Evolutionary conservation across 148 eudicot species (phyloP).

Genomic region (Vaccinium darrowii): DNA sequence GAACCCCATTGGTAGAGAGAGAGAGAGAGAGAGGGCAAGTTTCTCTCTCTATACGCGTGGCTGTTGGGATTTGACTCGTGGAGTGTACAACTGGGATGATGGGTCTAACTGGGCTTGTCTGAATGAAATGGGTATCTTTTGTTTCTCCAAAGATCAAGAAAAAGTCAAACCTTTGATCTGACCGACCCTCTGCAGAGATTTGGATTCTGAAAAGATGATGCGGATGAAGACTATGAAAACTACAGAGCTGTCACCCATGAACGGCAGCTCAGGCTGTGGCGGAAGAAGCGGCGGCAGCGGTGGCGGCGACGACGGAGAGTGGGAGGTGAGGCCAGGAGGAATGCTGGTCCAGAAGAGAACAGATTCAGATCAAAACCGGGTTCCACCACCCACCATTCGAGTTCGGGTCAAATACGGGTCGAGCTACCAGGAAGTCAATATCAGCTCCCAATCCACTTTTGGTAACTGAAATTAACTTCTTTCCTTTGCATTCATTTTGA

Average conservation of each 20-base stretch:
- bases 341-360: conserved; percentile 85
- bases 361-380: conserved; percentile 48
- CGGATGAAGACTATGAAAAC: conserved; percentile 57
- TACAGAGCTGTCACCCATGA: conserved; percentile 37
- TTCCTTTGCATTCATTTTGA: background rate
- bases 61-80: background rate
- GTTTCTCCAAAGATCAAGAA: background rate
- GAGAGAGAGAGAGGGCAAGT: background rate
- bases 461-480: conserved; percentile 42
- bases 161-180: conserved; percentile 18
- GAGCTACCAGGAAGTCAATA: conserved; percentile 60
- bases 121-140: background rate
- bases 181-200: background rate
- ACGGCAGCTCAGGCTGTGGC: conserved; percentile 21
- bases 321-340: conserved; percentile 91
- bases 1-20: conserved; percentile 1
- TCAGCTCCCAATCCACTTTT: conserved; percentile 73
- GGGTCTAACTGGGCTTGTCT: conserved; percentile 11
- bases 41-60: conserved; percentile 19
- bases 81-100: conserved; percentile 3
- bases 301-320: conserved; percentile 40
- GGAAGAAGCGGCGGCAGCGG: conserved; percentile 16
- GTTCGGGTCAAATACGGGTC: conserved; percentile 81
- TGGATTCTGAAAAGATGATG: conserved; percentile 50
- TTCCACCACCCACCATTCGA: conserved; percentile 57